These are phyloP conservation scores for Cyberlindnera maritima DNA, from an alignment of 805 yeast species.

Conservation along the genomic window DNA sequence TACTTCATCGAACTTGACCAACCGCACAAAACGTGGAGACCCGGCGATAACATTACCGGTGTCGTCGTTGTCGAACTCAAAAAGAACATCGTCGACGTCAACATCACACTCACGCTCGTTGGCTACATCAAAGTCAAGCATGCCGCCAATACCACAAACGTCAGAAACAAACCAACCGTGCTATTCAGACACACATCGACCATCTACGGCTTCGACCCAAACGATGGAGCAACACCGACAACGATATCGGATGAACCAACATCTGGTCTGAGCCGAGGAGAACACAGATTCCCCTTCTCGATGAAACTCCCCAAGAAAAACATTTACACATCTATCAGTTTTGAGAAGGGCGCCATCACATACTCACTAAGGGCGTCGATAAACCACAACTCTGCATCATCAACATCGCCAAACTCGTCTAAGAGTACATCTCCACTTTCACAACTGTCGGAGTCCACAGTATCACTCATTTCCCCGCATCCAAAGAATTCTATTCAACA, in stretches of 20 bases:
- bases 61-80: slow-evolving; percentile 55
- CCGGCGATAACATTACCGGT: slow-evolving; percentile 75
- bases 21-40: slow-evolving; percentile 75
- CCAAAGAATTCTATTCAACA: slow-evolving; percentile 32
- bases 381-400: slow-evolving; percentile 21
- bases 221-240: slow-evolving; percentile 10
- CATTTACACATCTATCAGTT: slow-evolving; percentile 70
- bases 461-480: slow-evolving; percentile 13
- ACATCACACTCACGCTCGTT: slow-evolving; percentile 49
- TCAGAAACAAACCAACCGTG: slow-evolving; percentile 47
- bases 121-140: slow-evolving; percentile 58
- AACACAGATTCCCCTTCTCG: slow-evolving; percentile 83
- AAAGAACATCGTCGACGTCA: slow-evolving; percentile 52
- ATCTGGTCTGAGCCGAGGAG: slow-evolving; percentile 68
- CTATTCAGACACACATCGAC: slow-evolving; percentile 58
- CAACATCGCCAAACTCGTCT: slow-evolving; percentile 16
- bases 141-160: slow-evolving; percentile 46
- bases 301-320: slow-evolving; percentile 75
- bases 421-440: slow-evolving; percentile 23
- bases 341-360: slow-evolving; percentile 80
- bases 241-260: slow-evolving; percentile 14
- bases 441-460: slow-evolving; percentile 19
- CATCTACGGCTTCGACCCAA: slow-evolving; percentile 48
- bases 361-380: slow-evolving; percentile 55
- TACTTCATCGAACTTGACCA: slow-evolving; percentile 69